Base-by-base conservation (phyloP, 371 early-diverging fungal species). In the Chytridium lagenaria region DNA sequence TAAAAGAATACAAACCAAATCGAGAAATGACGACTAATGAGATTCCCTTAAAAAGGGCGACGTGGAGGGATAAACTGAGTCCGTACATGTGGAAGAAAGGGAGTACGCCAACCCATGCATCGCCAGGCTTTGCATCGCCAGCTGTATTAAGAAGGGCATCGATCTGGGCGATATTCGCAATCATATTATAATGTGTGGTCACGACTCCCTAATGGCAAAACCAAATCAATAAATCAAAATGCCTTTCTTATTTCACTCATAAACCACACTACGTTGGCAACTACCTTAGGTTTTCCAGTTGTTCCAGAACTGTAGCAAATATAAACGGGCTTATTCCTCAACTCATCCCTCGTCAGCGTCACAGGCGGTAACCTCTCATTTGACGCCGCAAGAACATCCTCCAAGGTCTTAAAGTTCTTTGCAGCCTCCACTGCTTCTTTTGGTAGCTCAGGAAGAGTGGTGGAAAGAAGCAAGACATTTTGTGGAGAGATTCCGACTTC, bases 221-320 rank as follows among this genome's bases (percentile, higher is more conserved):
- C 30, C 70, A 70, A 10, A 55, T 15, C 55, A 55, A 15, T 55
- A 28, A 10, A 55, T 10, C 23, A 26, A 55, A 16, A 7, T 28
- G 5, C 5, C 10, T 22, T 28, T 7, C 55, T 5, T 55, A 10
- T 26, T n/a, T n/a, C n/a, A n/a, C n/a, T n/a, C n/a, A n/a, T n/a
- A n/a, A n/a, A n/a, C n/a, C n/a, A n/a, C n/a, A n/a, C n/a, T n/a
- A n/a, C n/a, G n/a, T n/a, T n/a, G n/a, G n/a, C n/a, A n/a, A 26
- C 19, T 1, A 92, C 95, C 81, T 96, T 83, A 57, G 75, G 67
- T 28, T 74, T 70, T 76, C 94, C 95, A 0, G 95, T 94, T 5
- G 95, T 96, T 34, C 97, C 97, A 44, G 92, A 91, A 16, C 93
- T 93, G 83, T 92, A 96, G 79, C 93, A 93, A 50, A 96, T 84